Base-by-base conservation (phyloP, 176 grass and related monocot species). In the bread wheat (Triticum aestivum) region DNA sequence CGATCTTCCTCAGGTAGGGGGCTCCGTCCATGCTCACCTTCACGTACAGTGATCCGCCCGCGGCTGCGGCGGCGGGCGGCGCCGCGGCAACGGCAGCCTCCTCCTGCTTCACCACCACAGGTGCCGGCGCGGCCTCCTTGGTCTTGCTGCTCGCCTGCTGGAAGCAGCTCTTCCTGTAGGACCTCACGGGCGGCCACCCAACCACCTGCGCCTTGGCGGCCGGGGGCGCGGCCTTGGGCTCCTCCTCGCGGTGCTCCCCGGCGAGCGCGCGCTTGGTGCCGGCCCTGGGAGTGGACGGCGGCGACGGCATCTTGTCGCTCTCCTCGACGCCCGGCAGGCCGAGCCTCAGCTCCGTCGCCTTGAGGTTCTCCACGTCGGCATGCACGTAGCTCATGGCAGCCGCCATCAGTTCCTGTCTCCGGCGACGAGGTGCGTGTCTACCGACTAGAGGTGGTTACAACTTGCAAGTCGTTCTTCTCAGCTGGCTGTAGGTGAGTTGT, bases 21-120 rank as follows among this genome's bases (percentile, higher is more conserved):
- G 93, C 95, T 0, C 93, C 95, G 35, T 98, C 95, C 95, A 98
- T 95, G 93, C 95, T 95, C 84, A 98, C 95, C 75, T 98, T 98
- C n/a, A 98, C 91, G 21, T 78, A 97, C 78, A 92, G 24, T 32
- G 73, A 76, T 2, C 72, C 72, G 18, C 61, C 87, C 2, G 8
- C 12, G 39, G 12, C 51, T 3, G 13, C 33, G 1, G 69, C 51
- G 8, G 47, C 21, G 3, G 63, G 14, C 0, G 64, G 2, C 2
- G 65, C 27, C 0, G 87, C 4, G 0, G 72, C 18, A 6, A 74
- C 42, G 4, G 64, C 4, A 21, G 66, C 44, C 86, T 95, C 94
- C 38, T 34, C 11, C 61, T 85, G 78, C 9, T 20, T 45, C 39
- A 73, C 45, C 11, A 15, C 59, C 56, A 56, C 49, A 0, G 74